Conservation (phyloP, 495 filamentous ascomycete species). For the Parachaetomium inaequale region DNA sequence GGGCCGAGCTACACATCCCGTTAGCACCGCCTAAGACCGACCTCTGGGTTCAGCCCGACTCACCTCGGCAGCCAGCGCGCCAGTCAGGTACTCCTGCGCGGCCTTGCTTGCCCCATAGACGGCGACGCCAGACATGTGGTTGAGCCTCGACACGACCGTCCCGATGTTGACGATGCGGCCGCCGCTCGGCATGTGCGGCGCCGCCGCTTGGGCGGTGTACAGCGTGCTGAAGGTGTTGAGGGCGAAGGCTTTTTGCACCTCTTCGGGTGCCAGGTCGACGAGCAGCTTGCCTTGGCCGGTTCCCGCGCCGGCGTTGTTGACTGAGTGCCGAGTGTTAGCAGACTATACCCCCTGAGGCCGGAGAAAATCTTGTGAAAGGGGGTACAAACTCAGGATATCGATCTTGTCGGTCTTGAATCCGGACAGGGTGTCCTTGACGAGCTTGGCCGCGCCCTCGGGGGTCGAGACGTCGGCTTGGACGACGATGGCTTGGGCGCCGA, state of each 20-base stretch:
- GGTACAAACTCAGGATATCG: not conserved
- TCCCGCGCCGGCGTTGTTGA: conserved; percentile 2
- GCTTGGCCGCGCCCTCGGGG: conserved; percentile 1
- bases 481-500: not conserved
- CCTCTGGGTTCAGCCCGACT: not conserved
- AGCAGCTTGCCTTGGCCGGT: not conserved
- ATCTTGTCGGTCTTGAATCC: conserved; percentile 1
- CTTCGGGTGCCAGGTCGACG: not conserved
- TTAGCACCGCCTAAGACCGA: not conserved
- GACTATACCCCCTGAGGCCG: not conserved
- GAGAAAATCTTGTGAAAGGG: not conserved
- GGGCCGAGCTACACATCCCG: not conserved
- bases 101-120: conserved; percentile 5
- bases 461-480: conserved; percentile 7
- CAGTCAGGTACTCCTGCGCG: conserved; percentile 2
- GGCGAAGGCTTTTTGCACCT: not conserved
- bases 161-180: conserved; percentile 9
- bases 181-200: not conserved
- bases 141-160: not conserved
- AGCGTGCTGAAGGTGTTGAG: conserved; percentile 9
- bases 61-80: not conserved
- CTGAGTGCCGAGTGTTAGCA: not conserved
- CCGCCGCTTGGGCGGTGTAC: not conserved
- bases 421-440: not conserved
- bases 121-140: not conserved